Base-by-base conservation (phyloP, 805 yeast genomes). In the Candida sithepensis region DNA sequence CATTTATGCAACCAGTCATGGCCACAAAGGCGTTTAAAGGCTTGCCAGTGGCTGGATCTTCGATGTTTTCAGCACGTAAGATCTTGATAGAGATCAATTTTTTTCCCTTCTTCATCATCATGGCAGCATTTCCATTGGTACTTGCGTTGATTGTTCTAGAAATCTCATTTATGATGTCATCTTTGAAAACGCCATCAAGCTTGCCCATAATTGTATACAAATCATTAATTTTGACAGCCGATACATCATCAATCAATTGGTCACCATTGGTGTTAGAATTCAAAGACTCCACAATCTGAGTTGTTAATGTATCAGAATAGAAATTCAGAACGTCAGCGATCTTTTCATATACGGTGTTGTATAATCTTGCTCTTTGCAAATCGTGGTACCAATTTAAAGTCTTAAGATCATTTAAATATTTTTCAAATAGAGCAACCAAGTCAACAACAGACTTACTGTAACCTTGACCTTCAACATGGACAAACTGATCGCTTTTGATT, bases 191-290 rank as follows among this genome's bases (percentile, higher is more conserved):
- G 3, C 43, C n/a, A 39, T 56, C 60, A 43, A 56, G 20, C 24
- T 49, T 46, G 21, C 24, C 32, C 14, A 48, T 36, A 3, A 52
- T 44, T 19, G 51, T 47, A 34, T 52, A 53, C 39, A 56, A 44
- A 39, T 56, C 51, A 41, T 56, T 56, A 37, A 56, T 46, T 41
- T 54, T 56, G 18, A 50, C 51, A 32, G 49, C 52, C 8, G 53
- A 41, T n/a, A 51, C 39, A 10, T 37, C 39, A 12, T 37, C 41
- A 39, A 43, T 34, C 12, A 48, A 24, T 2, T 32, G 39, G 10
- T 28, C 32, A 21, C 28, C 18, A 7, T 39, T 41, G 2, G 30
- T 39, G 23, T 16, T 39, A 12, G 41, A 39, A 22, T 45, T 33
- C 26, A 54, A 38, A 10, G 47, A 47, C 13, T 39, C 43, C 14